Conservation (phyloP, 345 rosid species). For the Populus davidiana region DNA sequence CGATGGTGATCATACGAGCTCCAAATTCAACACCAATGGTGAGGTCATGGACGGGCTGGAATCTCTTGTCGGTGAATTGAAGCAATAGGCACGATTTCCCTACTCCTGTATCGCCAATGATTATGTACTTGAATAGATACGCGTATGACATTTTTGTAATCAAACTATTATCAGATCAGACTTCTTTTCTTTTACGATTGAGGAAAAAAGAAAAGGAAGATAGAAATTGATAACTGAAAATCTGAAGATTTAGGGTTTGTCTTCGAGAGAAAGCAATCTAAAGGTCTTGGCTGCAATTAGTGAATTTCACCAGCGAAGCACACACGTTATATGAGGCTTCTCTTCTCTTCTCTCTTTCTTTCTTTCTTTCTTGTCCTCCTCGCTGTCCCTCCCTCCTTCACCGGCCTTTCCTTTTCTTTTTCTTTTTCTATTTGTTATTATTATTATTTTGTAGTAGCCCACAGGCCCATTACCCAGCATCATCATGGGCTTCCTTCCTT, state of each 20-base stretch:
- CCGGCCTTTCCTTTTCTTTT: neutral
- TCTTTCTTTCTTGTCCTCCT: neutral
- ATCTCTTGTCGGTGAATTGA: conserved; percentile 96
- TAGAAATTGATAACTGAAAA: no score
- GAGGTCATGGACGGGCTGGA: conserved; percentile 94
- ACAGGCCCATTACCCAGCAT: neutral
- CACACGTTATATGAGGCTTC: no score
- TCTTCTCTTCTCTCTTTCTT: no score
- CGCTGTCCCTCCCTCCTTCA: neutral
- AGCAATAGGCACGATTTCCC: conserved; percentile 96
- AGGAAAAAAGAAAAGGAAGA: no score
- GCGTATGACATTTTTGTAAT: conserved; percentile 66
- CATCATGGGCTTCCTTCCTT: neutral
- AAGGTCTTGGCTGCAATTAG: no score
- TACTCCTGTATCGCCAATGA: conserved; percentile 97
- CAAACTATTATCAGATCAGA: no score
- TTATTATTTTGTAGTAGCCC: neutral
- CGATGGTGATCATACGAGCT: conserved; percentile 93
- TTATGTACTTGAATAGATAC: conserved; percentile 93
- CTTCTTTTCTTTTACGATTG: no score
- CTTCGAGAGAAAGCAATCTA: no score
- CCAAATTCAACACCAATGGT: conserved; percentile 97
- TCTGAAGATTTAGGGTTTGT: no score
- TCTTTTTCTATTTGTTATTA: neutral
- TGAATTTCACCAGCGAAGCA: no score